These are phyloP conservation scores for Trebouxia sp. DNA, from an alignment of 139 green algal species.

Conservation along the genomic window DNA sequence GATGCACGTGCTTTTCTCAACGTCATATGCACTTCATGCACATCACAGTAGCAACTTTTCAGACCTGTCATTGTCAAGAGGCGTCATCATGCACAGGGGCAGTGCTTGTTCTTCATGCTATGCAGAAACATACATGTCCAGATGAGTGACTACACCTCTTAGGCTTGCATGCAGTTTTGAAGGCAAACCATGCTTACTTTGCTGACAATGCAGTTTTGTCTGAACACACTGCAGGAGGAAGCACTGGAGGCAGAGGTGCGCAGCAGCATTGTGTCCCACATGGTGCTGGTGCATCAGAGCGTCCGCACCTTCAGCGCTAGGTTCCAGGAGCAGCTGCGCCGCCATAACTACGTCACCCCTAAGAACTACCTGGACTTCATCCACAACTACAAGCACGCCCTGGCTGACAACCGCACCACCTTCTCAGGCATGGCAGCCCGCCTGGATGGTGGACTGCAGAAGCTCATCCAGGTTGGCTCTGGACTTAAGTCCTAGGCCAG, in stretches of 20 bases:
- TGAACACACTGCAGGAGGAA: conserved; percentile 52
- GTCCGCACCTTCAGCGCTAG: conserved; percentile 62
- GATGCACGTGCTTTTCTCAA: too few relatives aligned
- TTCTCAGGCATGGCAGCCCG: conserved; percentile 62
- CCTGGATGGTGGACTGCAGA: conserved; percentile 76
- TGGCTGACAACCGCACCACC: conserved; percentile 56
- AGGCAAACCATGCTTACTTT: neutral
- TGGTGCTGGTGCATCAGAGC: conserved; percentile 84
- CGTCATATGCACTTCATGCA: too few relatives aligned
- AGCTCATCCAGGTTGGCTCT: conserved; percentile 71
- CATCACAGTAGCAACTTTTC: neutral
- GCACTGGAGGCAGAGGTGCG: conserved; percentile 55
- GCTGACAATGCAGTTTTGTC: neutral
- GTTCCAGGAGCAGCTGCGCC: conserved; percentile 75
- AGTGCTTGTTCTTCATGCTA: neutral
- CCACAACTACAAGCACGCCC: conserved; percentile 72
- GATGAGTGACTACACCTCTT: too few relatives aligned
- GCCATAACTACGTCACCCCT: conserved; percentile 91
- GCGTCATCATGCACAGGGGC: neutral
- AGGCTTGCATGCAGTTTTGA: too few relatives aligned
- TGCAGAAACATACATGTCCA: too few relatives aligned
- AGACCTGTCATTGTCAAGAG: neutral
- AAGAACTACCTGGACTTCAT: conserved; percentile 97
- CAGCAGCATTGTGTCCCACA: conserved; percentile 76
- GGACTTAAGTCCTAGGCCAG: too few relatives aligned